Conservation (phyloP, 345 rosid species). For the Hibiscus trionum region DNA sequence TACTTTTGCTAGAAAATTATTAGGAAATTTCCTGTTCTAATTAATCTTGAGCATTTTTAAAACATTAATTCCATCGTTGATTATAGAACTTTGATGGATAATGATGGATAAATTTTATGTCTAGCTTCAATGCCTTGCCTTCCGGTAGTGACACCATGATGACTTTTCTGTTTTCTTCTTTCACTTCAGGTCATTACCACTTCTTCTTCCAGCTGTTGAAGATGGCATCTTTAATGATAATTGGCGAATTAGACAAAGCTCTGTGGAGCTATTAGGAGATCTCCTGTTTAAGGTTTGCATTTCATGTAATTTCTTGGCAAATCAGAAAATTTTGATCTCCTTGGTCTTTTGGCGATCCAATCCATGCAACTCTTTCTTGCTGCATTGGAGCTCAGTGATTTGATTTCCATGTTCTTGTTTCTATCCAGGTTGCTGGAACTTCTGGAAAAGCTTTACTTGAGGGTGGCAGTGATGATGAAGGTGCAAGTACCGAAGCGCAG, state of each 20-base stretch:
- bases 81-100: background rate
- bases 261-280: conserved; percentile 95
- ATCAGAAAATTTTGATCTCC: background rate
- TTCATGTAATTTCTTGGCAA: conserved; percentile 3
- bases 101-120: background rate
- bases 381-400: background rate
- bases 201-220: conserved; percentile 98
- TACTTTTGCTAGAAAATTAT: background rate
- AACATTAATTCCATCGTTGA: too few relatives aligned
- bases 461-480: conserved; percentile 99
- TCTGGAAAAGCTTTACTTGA: conserved; percentile 96
- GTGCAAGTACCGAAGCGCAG: conserved; percentile 97
- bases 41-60: background rate
- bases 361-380: background rate
- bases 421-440: conserved; percentile 91
- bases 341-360: background rate
- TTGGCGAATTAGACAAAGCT: conserved; percentile 99
- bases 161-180: background rate
- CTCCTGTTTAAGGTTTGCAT: conserved; percentile 75
- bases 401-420: background rate
- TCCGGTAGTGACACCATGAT: background rate
- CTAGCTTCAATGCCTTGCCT: background rate
- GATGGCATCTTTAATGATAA: conserved; percentile 94
- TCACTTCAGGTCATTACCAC: conserved; percentile 72
- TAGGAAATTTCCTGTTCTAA: background rate